phyloP scores from a whole-genome alignment of 805 yeast genomes.

The Nakazawaea anatomiae region DNA sequence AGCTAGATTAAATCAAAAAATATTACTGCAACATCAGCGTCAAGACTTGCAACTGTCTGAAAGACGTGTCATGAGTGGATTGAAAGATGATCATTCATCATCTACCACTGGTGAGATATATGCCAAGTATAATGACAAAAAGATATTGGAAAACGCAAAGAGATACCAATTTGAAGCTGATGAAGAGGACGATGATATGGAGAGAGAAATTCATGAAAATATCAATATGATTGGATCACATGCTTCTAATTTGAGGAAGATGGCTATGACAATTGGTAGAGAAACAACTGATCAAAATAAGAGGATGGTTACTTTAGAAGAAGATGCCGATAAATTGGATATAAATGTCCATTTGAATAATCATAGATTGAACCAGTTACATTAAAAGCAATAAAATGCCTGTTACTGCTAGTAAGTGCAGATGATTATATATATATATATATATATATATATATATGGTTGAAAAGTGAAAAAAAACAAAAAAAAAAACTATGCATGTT shows the following conservation, averaged over 20 bases:
- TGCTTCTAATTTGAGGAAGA: constrained; percentile 62
- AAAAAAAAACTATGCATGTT: too few relatives aligned
- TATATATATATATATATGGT: too few relatives aligned
- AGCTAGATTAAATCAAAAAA: constrained; percentile 21
- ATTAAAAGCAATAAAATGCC: background rate
- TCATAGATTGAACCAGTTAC: constrained; percentile 44
- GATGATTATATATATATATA: background rate
- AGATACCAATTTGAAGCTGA: constrained; percentile 83
- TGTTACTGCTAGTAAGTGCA: too few relatives aligned
- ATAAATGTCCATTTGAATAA: constrained; percentile 77
- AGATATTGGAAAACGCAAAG: constrained; percentile 51
- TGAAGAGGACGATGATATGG: constrained; percentile 89
- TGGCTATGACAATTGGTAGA: constrained; percentile 67
- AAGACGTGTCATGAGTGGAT: constrained; percentile 59
- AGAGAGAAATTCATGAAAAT: constrained; percentile 78
- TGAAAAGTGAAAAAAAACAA: too few relatives aligned
- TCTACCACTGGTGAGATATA: constrained; percentile 20
- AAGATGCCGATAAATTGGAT: constrained; percentile 79
- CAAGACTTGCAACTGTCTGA: constrained; percentile 57
- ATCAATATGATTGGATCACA: constrained; percentile 70
- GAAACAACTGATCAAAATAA: constrained; percentile 78
- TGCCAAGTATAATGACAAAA: constrained; percentile 45
- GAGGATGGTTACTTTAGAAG: constrained; percentile 70
- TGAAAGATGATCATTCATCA: constrained; percentile 35
- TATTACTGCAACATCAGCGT: constrained; percentile 53